Evolutionary conservation across 139 green algal species (phyloP), one percentile per base, ranked within the genome.

Genomic region (Spirogloea muscicola): DNA sequence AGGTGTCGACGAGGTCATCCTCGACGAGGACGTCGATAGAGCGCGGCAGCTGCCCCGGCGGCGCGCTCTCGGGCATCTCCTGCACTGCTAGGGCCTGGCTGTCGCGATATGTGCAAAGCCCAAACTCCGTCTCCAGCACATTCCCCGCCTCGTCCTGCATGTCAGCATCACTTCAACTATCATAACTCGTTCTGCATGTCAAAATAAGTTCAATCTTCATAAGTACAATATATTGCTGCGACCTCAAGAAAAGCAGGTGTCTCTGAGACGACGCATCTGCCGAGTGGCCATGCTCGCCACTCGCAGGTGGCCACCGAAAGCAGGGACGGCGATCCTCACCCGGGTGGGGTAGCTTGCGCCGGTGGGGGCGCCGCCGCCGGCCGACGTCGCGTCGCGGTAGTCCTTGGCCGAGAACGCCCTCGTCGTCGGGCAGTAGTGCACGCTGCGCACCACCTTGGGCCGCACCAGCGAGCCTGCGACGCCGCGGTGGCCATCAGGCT

Each of bases 21-120:
- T 91, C 87, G 13, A 89, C 16, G 41, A 90, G 77, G 10, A 96
- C 81, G 71, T 96, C 91, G 13, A 89, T 75, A 2, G 81, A 88
- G 63, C 93, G 82, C 1, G 94, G 94, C 74, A 99, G 85, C 89
- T 98, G 93, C 2, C 94, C 94, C 18, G 93, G 85, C 0, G 94
- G 94, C 1, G 94, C 86, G 1, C 90, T 96, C 84, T 99, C 94
- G 9, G 94, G 94, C 69, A 98, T 91, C 87, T 98, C 94, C 84
- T 98, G 94, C 5, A 98, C 82, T 29, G 85, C 87, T 9, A 96
- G 46, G 0, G 86, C 74, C 82, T 88, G 83, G 77, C 93, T 88
- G 87, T 99, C 90, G 27, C 84, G 79, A 85, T 94, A 99, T n/a
- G 82, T 82, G 86, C 88, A 96, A 41, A 95, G 86, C 29, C 94